phyloP scores from a whole-genome alignment of 2,329 filamentous ascomycete species.

The Claviceps sp. region DNA sequence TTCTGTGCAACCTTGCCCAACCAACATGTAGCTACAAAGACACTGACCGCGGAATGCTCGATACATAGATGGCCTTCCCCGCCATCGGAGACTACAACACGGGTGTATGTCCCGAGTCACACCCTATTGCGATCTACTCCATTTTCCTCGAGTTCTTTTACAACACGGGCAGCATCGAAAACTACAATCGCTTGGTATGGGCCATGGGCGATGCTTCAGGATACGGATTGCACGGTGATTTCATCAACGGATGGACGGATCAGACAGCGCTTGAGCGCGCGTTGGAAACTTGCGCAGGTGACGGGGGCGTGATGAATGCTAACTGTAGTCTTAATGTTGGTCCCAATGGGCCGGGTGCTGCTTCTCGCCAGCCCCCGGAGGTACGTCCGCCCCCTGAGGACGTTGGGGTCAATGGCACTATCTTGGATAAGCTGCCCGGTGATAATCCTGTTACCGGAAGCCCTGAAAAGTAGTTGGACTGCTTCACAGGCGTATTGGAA shows the following conservation, averaged over 20 bases:
- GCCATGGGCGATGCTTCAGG: conserved; percentile 16
- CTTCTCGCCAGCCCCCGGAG: conserved; percentile 9
- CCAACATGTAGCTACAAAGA: neutral
- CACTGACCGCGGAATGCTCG: no score
- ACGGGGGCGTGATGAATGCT: conserved; percentile 11
- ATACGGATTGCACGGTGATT: conserved; percentile 18
- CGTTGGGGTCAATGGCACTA: conserved; percentile 12
- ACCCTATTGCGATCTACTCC: conserved; percentile 30
- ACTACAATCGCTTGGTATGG: conserved; percentile 16
- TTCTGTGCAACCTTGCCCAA: neutral
- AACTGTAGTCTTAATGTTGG: conserved; percentile 15
- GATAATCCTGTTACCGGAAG: conserved; percentile 13
- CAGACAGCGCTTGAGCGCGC: conserved; percentile 13
- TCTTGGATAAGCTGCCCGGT: conserved; percentile 13
- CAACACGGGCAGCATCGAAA: conserved; percentile 20
- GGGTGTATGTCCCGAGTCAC: conserved; percentile 23
- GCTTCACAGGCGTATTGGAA: no score
- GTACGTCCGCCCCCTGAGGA: conserved; percentile 12
- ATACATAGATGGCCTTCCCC: conserved; percentile 15
- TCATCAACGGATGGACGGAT: conserved; percentile 17
- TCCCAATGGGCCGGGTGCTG: conserved; percentile 11
- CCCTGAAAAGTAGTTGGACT: neutral
- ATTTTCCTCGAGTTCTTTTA: conserved; percentile 34
- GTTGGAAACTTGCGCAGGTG: conserved; percentile 15
- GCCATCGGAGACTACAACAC: conserved; percentile 16